Evolutionary conservation across 257 asterid species (phyloP), one percentile per base, ranked within the genome.

Genomic region (Nicotiana tomentosiformis): DNA sequence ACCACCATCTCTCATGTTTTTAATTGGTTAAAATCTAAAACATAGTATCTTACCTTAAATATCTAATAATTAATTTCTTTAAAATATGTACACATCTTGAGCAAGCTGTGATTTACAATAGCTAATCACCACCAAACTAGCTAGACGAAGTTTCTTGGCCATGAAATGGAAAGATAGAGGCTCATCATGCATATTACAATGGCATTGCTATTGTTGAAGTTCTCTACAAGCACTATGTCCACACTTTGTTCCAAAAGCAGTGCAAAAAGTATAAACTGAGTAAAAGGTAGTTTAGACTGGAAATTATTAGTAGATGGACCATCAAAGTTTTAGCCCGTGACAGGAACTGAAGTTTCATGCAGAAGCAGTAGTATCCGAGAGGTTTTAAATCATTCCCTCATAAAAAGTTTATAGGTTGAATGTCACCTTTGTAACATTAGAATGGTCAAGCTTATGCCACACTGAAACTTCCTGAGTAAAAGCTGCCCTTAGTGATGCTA

Each of bases 381-480:
- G 51, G 80, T 76, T 12, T 16, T 16, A 51, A 2, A 2, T 51
- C 3, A 15, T 26, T 5, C 8, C 80, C 65, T 51, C 29, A 29
- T 51, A 23, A 76, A 29, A 53, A 74, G 15, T 8, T 76, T 51
- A 66, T 32, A 77, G 81, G 65, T 15, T 35, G 35, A 85, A 39
- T 68, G 65, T 66, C 80, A 94, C 98, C 97, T 92, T 94, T 37
- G 98, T 94, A 64, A 94, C 98, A 66, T 94, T 94, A 37, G 98
- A 97, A 85, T 94, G 98, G 55, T 94, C 95, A 64, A 94, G 98
- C 78, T 92, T 94, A 87, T 94, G 97, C 98, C 97, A 94, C 23
- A 94, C 98, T 6, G 97, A 93, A 82, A 94, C 98, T 91, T 94
- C 98, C 84, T 94, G 98, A 12, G 97, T 89, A 85, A 94, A 94